phyloP scores from a whole-genome alignment of 257 asterid species.

The Solanum chiquidenum region DNA sequence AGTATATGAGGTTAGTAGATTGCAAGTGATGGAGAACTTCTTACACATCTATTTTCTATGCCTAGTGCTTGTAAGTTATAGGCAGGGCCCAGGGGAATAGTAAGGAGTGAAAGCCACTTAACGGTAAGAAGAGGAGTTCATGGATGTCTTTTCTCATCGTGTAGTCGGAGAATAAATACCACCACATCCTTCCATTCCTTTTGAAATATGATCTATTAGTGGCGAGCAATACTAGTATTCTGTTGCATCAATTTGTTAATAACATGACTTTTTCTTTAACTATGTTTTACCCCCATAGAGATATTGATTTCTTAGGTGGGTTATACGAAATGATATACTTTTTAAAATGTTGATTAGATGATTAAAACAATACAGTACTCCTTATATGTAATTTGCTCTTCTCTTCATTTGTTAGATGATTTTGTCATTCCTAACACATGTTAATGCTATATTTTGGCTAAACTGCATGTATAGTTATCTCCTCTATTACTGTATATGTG shows the following conservation, averaged over 20 bases:
- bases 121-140: not conserved
- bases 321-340: not conserved
- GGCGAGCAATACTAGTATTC: not conserved
- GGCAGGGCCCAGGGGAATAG: not conserved
- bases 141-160: not conserved
- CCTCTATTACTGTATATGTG: not conserved
- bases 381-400: not conserved
- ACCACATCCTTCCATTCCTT: not conserved
- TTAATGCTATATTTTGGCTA: not conserved
- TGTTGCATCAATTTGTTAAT: not conserved
- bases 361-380: not conserved
- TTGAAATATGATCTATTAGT: not conserved
- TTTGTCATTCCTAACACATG: not conserved
- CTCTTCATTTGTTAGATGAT: not conserved
- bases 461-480: not conserved
- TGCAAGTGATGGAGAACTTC: not conserved
- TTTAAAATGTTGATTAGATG: not conserved
- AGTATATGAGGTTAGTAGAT: not conserved
- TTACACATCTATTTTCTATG: not conserved
- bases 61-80: not conserved
- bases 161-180: not conserved
- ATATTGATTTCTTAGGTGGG: not conserved
- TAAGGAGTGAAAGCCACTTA: not conserved
- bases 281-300: not conserved
- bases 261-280: not conserved